Evolutionary conservation across 257 asterid genomes (phyloP), one percentile per base, ranked within the genome.

Genomic region (Primulina eburnea): DNA sequence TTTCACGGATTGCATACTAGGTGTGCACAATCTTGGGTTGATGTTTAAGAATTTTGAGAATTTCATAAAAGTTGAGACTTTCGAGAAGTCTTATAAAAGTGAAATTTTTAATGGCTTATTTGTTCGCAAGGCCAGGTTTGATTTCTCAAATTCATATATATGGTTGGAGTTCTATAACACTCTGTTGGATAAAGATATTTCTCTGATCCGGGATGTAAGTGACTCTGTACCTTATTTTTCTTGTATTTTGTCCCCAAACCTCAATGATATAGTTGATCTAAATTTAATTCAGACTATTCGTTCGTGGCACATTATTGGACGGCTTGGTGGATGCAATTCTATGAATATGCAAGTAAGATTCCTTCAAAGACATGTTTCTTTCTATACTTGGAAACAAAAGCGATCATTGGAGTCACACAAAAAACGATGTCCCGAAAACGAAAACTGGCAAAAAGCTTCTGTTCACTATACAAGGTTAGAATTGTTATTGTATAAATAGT

Each of bases 281-380:
- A 64, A 52, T 65, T 11, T 6, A 69, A 17, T 76, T 76, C 92
- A 93, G 98, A 80, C 96, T 60, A 83, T 89, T 67, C 88, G 96
- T 68, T 77, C 99, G 7, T 93, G 97, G 97, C 96, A 93, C 79
- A 90, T 93, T 67, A 79, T 93, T 79, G 99, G 99, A 76, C 91
- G 99, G 28, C 92, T 93, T 62, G 97, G 97, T 65, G 99, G 97
- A 67, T 93, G 94, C 85, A 93, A 90, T 79, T 89, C 99, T 11
- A 76, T 93, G 96, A 90, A 93, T 78, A 87, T 93, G 99, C 99
- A 90, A 85, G 96, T 89, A 84, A 75, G 78, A 43, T 58, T 55
- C 74, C 80, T 8, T 17, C 63, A 57, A 71, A 55, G 35, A 8
- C 14, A 14, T 47, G 26, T 38, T 34, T 32, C 70, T 8, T 30